Percentiles rank a stretch among this genome's conserved stretches.
These are phyloP conservation scores for Macrolepiota albuminosa DNA, from an alignment of 768 basidiomycete genomes.

Conservation along the genomic window DNA sequence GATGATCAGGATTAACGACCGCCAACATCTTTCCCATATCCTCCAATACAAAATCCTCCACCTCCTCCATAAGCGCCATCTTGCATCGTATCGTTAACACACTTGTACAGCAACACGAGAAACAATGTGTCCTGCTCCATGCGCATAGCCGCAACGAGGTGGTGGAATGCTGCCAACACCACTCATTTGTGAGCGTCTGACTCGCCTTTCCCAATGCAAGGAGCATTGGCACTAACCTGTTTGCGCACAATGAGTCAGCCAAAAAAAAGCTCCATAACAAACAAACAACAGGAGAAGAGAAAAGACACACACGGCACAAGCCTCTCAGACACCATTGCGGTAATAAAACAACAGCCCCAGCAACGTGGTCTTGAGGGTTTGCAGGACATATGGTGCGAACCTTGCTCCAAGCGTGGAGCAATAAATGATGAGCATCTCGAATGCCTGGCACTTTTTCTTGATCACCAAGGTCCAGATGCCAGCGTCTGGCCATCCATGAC, in stretches of 20 bases:
- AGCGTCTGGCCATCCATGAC: background rate
- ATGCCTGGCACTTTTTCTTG: background rate
- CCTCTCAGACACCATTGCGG: conserved; percentile 82
- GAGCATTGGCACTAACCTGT: background rate
- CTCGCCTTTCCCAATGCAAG: background rate
- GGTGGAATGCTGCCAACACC: background rate
- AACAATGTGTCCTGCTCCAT: background rate
- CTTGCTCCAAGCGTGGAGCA: background rate
- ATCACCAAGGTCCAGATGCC: background rate
- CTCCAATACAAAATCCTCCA: too few relatives aligned
- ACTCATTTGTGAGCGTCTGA: background rate
- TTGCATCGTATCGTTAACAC: background rate
- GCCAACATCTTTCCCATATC: too few relatives aligned
- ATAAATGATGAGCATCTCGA: background rate
- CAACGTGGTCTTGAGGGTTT: conserved; percentile 66
- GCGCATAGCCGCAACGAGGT: background rate
- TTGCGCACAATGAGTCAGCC: background rate
- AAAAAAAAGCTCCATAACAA: too few relatives aligned
- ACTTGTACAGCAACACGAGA: background rate
- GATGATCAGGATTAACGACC: too few relatives aligned
- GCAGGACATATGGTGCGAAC: conserved; percentile 33
- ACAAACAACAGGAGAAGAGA: background rate
- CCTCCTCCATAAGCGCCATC: too few relatives aligned
- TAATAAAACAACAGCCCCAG: conserved; percentile 73
- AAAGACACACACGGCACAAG: conserved; percentile 59